A percentile compares a stretch with the other conserved stretches of the same genome.
Conservation (phyloP, 768 basidiomycete species). For the Plicaturopsis crispa region DNA sequence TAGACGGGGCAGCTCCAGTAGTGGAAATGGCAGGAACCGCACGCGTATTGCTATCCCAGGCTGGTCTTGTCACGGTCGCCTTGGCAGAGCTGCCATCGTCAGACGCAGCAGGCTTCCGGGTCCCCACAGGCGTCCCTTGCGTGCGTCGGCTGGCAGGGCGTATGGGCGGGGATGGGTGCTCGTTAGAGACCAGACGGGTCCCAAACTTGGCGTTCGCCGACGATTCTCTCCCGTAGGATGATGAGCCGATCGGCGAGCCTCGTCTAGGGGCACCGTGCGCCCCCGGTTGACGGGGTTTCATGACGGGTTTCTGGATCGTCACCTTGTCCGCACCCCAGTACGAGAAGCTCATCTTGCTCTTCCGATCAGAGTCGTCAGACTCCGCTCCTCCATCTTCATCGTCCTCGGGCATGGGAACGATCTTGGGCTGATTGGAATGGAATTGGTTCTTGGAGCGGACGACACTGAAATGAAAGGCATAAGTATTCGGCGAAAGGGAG, state of each 20-base stretch:
- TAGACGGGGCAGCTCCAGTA: constrained; percentile 27
- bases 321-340: constrained; percentile 93
- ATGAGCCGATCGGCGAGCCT: constrained; percentile 31
- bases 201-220: constrained; percentile 94
- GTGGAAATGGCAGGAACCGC: constrained; percentile 21
- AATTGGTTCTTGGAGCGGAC: constrained; percentile 63
- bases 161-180: constrained; percentile 28
- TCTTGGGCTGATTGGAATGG: constrained; percentile 50
- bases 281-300: constrained; percentile 36
- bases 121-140: constrained; percentile 33
- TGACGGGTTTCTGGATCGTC: constrained; percentile 72
- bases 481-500: constrained; percentile 7
- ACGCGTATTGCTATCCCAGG: constrained; percentile 64
- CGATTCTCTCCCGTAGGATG: constrained; percentile 71
- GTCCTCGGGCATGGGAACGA: constrained; percentile 64
- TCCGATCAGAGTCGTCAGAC: constrained; percentile 81
- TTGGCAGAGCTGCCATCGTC: constrained; percentile 63
- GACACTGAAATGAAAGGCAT: constrained; percentile 36
- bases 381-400: constrained; percentile 50
- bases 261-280: constrained; percentile 33
- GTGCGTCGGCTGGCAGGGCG: constrained; percentile 65
- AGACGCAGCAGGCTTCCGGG: constrained; percentile 33
- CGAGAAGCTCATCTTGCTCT: constrained; percentile 91
- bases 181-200: constrained; percentile 65
- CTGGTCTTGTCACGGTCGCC: constrained; percentile 68